A percentile compares a stretch with the other conserved stretches of the same genome.
Conservation (phyloP, 495 filamentous ascomycete species). For the Alectoria sarmentosa region DNA sequence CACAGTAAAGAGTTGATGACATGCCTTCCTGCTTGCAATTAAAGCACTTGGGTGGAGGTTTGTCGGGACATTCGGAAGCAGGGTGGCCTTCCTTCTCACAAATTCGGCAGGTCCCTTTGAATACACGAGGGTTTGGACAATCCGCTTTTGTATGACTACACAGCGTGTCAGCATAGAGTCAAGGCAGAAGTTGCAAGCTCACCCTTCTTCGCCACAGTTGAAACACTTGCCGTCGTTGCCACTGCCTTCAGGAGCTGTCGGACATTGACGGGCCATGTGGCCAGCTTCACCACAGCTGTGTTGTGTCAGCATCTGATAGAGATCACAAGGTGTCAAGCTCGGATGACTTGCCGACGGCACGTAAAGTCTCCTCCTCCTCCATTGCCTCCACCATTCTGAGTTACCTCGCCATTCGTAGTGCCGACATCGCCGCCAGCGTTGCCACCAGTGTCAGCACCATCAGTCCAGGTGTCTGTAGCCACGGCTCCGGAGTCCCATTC, state of each 20-base stretch:
- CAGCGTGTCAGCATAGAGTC: not conserved
- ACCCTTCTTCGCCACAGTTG: conserved; percentile 73
- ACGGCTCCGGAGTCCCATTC: conserved; percentile 15
- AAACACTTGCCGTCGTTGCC: conserved; percentile 52
- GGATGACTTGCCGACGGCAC: conserved; percentile 25
- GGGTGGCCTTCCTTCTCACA: conserved; percentile 71
- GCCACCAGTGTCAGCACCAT: conserved; percentile 20
- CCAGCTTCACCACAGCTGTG: conserved; percentile 45
- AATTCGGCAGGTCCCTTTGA: conserved; percentile 61
- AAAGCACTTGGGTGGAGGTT: conserved; percentile 56
- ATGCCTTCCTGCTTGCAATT: conserved; percentile 69
- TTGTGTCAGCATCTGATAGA: not conserved
- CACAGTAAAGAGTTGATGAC: not conserved
- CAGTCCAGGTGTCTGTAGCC: conserved; percentile 1
- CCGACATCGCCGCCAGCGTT: conserved; percentile 11
- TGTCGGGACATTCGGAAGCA: conserved; percentile 62
- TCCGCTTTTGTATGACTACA: conserved; percentile 56
- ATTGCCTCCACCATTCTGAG: not conserved
- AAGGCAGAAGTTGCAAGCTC: conserved; percentile 25
- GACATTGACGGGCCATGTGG: conserved; percentile 55
- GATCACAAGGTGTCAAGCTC: not conserved
- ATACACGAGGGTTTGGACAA: conserved; percentile 59
- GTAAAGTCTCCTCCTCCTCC: conserved; percentile 27
- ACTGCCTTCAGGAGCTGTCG: conserved; percentile 40
- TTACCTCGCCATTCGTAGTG: conserved; percentile 13